Percentiles rank a stretch among this genome's conserved stretches.
These are phyloP conservation scores for Coemansia sp. DNA, from an alignment of 192 early-diverging fungal species.

Conservation along the genomic window DNA sequence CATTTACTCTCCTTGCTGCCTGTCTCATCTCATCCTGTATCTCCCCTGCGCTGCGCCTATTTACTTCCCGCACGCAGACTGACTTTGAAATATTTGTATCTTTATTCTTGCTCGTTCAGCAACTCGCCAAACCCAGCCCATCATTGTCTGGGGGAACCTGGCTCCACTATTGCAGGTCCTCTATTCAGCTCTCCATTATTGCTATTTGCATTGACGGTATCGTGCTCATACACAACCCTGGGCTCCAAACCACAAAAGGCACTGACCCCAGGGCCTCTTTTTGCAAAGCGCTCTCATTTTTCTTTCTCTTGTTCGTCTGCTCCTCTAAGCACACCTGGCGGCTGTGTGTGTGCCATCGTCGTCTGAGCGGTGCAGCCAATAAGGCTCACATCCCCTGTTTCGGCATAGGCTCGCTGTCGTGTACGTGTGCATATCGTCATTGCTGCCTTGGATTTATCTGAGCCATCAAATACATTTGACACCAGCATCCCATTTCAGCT, in stretches of 20 bases:
- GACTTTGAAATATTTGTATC: slow-evolving; percentile 4
- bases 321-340: not conserved
- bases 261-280: not conserved
- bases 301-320: not conserved
- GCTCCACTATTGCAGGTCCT: slow-evolving; percentile 8
- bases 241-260: not conserved
- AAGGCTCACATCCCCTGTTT: not conserved
- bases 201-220: slow-evolving; percentile 7
- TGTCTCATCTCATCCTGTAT: not conserved
- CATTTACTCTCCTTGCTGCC: slow-evolving; percentile 2
- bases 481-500: not conserved
- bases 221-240: not conserved
- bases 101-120: slow-evolving; percentile 1
- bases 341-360: slow-evolving; percentile 7
- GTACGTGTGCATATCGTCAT: not conserved
- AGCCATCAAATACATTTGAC: not conserved
- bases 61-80: slow-evolving; percentile 7
- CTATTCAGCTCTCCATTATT: slow-evolving; percentile 10
- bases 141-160: slow-evolving; percentile 5
- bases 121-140: not conserved
- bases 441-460: not conserved
- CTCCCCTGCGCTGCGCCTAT: slow-evolving; percentile 1
- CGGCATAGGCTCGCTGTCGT: not conserved
- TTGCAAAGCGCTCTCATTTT: not conserved
- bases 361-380: not conserved